Evolutionary conservation across 108 stramenopile genomes (phyloP), one percentile per base, ranked within the genome.

Genomic region (Fistulifera pelliculosa): DNA sequence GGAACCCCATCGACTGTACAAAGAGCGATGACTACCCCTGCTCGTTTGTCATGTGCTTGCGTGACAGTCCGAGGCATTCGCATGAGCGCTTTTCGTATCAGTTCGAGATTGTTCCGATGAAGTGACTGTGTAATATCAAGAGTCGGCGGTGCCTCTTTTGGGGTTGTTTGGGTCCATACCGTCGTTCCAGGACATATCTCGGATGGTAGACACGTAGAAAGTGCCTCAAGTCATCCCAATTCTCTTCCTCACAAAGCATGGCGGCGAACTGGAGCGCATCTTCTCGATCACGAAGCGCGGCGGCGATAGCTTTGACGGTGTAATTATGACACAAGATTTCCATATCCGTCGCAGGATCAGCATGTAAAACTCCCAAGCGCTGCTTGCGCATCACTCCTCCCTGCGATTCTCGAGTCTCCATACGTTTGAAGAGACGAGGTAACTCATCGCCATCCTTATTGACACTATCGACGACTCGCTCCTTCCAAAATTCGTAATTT

Each of bases 1-100:
- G 96, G 91, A 18, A 97, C 88, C 0, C 92, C 93, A 51, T 93
- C 71, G 1, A 89, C 92, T 65, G 94, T 93, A 56, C 92, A 94
- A 1, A 97, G 60, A 2, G 96, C 77, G 13, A 97, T 61, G 7
- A 95, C 90, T 0, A 95, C 94, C 41, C 81, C 87, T 4, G 94
- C 93, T 38, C 94, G 62, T 57, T 66, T 66, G 5, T 75, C 62
- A 73, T 88, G 81, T 27, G 89, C 91, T 27, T 75, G 73, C n/a
- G 83, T 71, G 4, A 97, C 89, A 15, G 89, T 73, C 28, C 96
- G 68, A 40, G 94, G 94, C 89, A 94, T 90, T 17, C 93, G 65
- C 74, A 86, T 90, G 56, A 97, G 69, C 27, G 80, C 85, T 51
- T 92, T 94, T 21, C 92, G 71, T 39, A 97, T 58, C 26, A 76